phyloP scores from a whole-genome alignment of 768 basidiomycete genomes.

The Clitopilus passeckerianus region DNA sequence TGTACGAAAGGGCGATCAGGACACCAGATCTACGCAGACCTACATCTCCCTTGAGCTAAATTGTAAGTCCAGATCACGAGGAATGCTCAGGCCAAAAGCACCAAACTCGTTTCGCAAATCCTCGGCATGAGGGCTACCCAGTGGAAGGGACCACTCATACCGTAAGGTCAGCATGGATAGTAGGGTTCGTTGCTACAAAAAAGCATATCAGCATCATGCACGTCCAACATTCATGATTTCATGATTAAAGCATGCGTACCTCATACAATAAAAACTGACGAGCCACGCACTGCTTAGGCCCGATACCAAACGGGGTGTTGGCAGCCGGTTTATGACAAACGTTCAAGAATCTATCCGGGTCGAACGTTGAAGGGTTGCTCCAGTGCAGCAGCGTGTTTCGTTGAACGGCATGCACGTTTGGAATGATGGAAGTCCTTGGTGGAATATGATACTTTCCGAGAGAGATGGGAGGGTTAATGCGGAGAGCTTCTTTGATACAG shows the following conservation, averaged over 20 bases:
- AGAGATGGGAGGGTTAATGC: conserved; percentile 26
- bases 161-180: conserved; percentile 25
- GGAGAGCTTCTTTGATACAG: conserved; percentile 34
- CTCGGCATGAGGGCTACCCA: conserved; percentile 17
- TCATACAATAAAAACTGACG: conserved; percentile 22
- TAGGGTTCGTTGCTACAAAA: conserved; percentile 24
- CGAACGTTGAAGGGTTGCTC: conserved; percentile 21
- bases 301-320: conserved; percentile 25
- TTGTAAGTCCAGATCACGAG: conserved; percentile 24
- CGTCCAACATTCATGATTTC: not conserved
- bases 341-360: conserved; percentile 24
- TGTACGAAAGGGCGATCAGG: too few species aligned
- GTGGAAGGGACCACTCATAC: conserved; percentile 28
- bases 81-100: conserved; percentile 27
- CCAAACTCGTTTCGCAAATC: conserved; percentile 27
- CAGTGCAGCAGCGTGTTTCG: conserved; percentile 21
- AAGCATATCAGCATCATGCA: not conserved
- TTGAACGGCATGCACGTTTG: conserved; percentile 26
- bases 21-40: too few species aligned
- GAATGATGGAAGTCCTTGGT: conserved; percentile 21
- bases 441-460: conserved; percentile 28
- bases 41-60: conserved; percentile 13
- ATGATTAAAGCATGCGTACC: conserved; percentile 2
- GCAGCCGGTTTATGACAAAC: conserved; percentile 5
- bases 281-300: conserved; percentile 28